phyloP scores from a whole-genome alignment of 208 protist species.

The Acanthamoeba sp. region DNA sequence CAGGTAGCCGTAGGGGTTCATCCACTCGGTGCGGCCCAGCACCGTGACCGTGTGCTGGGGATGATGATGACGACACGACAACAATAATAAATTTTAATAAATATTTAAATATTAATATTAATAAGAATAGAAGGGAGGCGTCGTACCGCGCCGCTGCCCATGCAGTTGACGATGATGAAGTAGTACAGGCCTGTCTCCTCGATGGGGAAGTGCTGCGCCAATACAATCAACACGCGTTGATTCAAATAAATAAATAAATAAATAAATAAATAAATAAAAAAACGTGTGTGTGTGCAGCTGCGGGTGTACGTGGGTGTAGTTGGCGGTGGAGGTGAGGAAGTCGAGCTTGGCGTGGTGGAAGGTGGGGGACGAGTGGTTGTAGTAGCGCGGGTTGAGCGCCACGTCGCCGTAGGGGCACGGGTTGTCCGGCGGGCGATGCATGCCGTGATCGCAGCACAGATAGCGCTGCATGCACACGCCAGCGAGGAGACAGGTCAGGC shows the following conservation, averaged over 20 bases:
- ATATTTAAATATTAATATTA: too few relatives aligned
- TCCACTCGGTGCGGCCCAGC: constrained; percentile 17
- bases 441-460: not conserved
- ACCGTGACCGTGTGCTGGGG: not conserved
- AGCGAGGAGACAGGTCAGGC: too few relatives aligned
- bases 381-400: constrained; percentile 28
- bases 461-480: not conserved
- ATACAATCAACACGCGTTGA: not conserved
- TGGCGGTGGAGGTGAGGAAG: not conserved
- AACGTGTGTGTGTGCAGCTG: not conserved
- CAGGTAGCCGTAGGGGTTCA: constrained; percentile 70
- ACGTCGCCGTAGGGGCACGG: constrained; percentile 34
- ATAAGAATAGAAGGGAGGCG: not conserved
- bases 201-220: not conserved
- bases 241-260: not conserved
- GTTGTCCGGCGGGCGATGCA: not conserved
- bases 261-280: too few relatives aligned
- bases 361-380: constrained; percentile 47
- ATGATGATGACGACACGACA: not conserved
- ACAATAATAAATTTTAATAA: not conserved
- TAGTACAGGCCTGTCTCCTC: constrained; percentile 52
- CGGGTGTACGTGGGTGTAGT: not conserved
- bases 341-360: constrained; percentile 34
- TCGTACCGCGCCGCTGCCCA: constrained; percentile 1
- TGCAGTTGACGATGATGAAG: constrained; percentile 54